Percentiles rank a stretch among this genome's conserved stretches.
phyloP scores from a whole-genome alignment of 31 red algal genomes.

The Odonthalia washingtoniensis region DNA sequence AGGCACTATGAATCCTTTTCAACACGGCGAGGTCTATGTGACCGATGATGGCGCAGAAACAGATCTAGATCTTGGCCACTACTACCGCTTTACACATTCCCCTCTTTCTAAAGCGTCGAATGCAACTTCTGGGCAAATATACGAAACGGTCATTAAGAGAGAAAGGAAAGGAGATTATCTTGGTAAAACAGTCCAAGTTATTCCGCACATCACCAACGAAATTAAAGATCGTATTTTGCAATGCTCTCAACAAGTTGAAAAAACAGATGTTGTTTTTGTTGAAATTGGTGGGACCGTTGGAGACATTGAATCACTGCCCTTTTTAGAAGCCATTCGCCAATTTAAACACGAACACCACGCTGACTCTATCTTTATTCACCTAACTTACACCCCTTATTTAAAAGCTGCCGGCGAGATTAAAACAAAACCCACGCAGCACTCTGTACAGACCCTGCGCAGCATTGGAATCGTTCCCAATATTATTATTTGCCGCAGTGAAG shows the following conservation, averaged over 20 bases:
- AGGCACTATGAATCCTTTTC: conserved; percentile 98
- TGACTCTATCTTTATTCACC: conserved; percentile 86
- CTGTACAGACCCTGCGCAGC: conserved; percentile 87
- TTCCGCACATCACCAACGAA: conserved; percentile 96
- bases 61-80: conserved; percentile 99
- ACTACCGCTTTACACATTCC: conserved; percentile 94
- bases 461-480: conserved; percentile 94
- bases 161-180: conserved; percentile 94
- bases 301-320: conserved; percentile 99
- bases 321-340: conserved; percentile 97
- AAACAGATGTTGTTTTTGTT: conserved; percentile 85
- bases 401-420: conserved; percentile 95
- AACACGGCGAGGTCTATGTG: conserved; percentile 99
- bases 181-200: conserved; percentile 96
- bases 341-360: conserved; percentile 75
- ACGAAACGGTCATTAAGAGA: conserved; percentile 82
- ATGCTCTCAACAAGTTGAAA: conserved; percentile 19
- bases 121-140: conserved; percentile 98
- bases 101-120: conserved; percentile 88
- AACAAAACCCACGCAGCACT: conserved; percentile 99
- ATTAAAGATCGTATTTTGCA: conserved; percentile 96
- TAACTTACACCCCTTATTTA: conserved; percentile 71
- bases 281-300: conserved; percentile 99
- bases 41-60: conserved; percentile 95
- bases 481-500: conserved; percentile 92